Conservation (phyloP, 2,329 filamentous ascomycete species). For the Nemania abortiva region DNA sequence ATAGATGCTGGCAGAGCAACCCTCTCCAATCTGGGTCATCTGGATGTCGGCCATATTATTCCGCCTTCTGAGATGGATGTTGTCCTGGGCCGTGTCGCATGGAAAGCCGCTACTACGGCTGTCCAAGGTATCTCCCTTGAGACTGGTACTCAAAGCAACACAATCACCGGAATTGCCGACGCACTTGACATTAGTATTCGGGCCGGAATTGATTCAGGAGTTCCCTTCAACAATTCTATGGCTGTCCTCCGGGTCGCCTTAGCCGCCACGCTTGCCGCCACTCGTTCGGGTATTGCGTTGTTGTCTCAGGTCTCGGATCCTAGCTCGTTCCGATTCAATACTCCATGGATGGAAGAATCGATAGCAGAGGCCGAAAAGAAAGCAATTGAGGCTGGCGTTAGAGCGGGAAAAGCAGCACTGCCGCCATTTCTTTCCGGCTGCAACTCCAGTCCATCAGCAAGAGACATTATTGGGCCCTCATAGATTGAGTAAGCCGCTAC, state of each 20-base stretch:
- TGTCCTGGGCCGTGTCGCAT: slow-evolving; percentile 8
- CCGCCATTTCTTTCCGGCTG: background rate
- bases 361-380: background rate
- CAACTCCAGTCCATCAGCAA: too few species aligned
- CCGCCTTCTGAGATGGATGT: background rate
- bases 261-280: background rate
- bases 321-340: background rate
- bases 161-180: slow-evolving; percentile 2
- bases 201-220: slow-evolving; percentile 5
- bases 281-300: background rate
- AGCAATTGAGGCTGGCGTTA: slow-evolving; percentile 5
- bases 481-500: too few species aligned
- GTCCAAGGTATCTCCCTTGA: background rate
- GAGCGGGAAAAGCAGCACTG: slow-evolving; percentile 12
- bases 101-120: slow-evolving; percentile 7
- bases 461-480: too few species aligned
- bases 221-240: slow-evolving; percentile 4
- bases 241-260: slow-evolving; percentile 3
- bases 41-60: background rate
- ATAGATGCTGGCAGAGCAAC: background rate
- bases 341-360: too few species aligned
- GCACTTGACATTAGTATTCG: slow-evolving; percentile 3
- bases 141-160: background rate
- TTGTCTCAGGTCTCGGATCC: background rate
- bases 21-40: background rate